phyloP scores from a whole-genome alignment of 169 alveolate genomes.

The Plasmodium blacklocki region DNA sequence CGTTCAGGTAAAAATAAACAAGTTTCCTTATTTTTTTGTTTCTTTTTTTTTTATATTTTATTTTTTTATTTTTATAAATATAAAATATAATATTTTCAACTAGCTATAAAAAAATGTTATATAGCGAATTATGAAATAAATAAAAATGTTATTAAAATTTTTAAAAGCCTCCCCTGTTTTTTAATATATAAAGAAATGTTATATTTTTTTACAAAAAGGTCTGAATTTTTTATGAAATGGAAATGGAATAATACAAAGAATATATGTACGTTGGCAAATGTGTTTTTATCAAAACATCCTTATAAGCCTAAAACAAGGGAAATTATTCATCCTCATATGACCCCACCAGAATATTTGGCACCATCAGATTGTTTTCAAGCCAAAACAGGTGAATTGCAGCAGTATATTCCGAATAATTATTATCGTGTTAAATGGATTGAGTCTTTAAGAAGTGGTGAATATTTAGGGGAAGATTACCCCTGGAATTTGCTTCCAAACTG shows the following conservation, averaged over 20 bases:
- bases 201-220: no score
- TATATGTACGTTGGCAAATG: conserved; percentile 27
- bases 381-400: conserved; percentile 31
- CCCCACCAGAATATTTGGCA: conserved; percentile 32
- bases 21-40: no score
- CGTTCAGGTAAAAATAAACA: no score
- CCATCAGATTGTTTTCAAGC: conserved; percentile 71
- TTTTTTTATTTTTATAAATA: no score
- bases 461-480: conserved; percentile 88
- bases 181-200: no score
- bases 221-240: no score
- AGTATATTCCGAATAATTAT: conserved; percentile 49
- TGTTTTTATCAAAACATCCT: conserved; percentile 77
- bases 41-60: no score
- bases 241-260: background rate
- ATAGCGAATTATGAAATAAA: no score
- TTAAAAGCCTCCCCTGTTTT: no score
- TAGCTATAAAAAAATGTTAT: no score
- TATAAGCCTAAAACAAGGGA: conserved; percentile 83
- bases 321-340: conserved; percentile 79
- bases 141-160: no score
- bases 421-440: conserved; percentile 71
- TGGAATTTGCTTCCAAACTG: conserved; percentile 81
- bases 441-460: conserved; percentile 86
- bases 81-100: no score